Evolutionary conservation across 2,329 filamentous ascomycete genomes (phyloP), one percentile per base, ranked within the genome.

Genomic region (Dactylellina parvicollis): DNA sequence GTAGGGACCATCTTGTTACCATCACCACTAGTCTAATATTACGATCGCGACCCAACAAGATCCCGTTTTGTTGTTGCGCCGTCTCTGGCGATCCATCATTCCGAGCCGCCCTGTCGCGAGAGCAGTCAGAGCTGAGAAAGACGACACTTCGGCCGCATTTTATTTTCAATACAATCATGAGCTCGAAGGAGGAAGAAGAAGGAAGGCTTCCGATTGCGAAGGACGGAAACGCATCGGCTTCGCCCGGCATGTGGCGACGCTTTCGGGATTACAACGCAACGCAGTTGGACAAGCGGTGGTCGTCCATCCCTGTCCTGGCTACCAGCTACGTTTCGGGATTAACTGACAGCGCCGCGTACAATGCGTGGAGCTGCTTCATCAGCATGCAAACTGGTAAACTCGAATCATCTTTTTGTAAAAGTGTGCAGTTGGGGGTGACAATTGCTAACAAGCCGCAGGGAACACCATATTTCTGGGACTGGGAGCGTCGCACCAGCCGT

Each of bases 381-480:
- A 82, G 81, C 16, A 85, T 85, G 84, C 84, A 85, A 76, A 85
- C 84, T 22, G 83, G 86, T 38, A 36, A 54, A n/a, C n/a, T n/a
- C 24, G 8, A 20, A 14, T 2, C 9, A 3, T 36, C 46, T 7
- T 20, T 55, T 12, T 38, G 7, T 12, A 40, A 24, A 14, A 16
- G 8, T 12, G 3, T 24, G 7, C 38, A 3, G 16, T 20, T 22
- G 4, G 16, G 22, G 14, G 12, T 49, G 14, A 26, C 30, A 14
- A 10, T 36, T 8, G 24, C 49, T 10, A 7, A 54, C 3, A 7
- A 49, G 18, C 40, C 16, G 7, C 7, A 66, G 67, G 67, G 14
- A 89, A 89, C 79, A 88, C 87, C 8, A 84, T 89, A 76, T 88
- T 88, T 80, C 82, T 89, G 38, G 86, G 85, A 16, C 84, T 89